Base-by-base conservation (phyloP, 2,329 filamentous ascomycete species). In the Dissoconium aciculare region DNA sequence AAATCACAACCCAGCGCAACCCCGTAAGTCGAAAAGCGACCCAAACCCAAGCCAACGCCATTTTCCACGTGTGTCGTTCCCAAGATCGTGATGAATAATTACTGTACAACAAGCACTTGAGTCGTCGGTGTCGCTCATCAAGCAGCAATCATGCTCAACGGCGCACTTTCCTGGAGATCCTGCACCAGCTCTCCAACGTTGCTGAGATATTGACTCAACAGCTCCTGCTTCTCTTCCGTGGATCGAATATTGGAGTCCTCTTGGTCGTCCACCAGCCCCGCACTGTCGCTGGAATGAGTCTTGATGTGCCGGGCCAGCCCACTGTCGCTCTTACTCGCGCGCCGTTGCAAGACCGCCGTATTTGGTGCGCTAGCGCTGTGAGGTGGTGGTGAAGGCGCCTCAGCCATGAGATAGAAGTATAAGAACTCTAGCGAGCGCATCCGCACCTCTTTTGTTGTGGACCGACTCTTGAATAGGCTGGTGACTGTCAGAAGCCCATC, bases 391-490 rank as follows among this genome's bases (percentile, higher is more conserved):
- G 39, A 74, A 11, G 36, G 35, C 0, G 71, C 72, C 59, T 98
- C 89, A 30, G 87, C 85, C 78, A 95, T 93, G 45, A 98, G 75
- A 57, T 95, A 98, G 58, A 95, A 95, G 64, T 95, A 95, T 30
- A 98, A 62, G 52, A 95, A 95, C 56, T 95, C 89, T 44, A 94
- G 77, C n/a, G 92, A 72, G 56, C 92, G 89, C 51, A 93, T 71
- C 62, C 93, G 94, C 42, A 95, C 85, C 46, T 87, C 81, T 38
- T 83, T 74, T 14, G 74, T 74, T 3, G 87, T 94, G 42, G 75
- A 73, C 37, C 83, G 75, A 40, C 78, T 80, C 57, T 91, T 92
- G 70, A 95, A 94, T 29, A 95, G 69, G 6, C 80, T 87, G 2
- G 87, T 93, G 27, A 95, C 74, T 1, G 84, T 89, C 24, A 93